phyloP scores from a whole-genome alignment of 1,284 basidiomycete genomes.

The Rhodofomes roseus region DNA sequence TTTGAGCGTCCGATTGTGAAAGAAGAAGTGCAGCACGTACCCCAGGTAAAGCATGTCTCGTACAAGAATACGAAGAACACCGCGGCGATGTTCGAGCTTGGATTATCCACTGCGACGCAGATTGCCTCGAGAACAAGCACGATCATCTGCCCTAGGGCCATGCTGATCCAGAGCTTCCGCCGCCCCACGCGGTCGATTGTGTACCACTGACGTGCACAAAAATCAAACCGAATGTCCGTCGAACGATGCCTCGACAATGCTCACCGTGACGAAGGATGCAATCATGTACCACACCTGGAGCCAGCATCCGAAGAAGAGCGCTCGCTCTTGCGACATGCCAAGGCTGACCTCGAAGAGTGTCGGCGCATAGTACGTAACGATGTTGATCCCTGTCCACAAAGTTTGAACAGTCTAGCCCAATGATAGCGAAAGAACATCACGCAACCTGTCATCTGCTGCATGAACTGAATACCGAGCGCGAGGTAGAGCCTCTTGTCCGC shows the following conservation, averaged over 20 bases:
- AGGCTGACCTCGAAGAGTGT: constrained; percentile 11
- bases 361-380: constrained; percentile 12
- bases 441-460: constrained; percentile 14
- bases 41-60: constrained; percentile 12
- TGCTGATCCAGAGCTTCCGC: constrained; percentile 9
- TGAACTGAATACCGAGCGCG: constrained; percentile 10
- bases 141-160: constrained; percentile 9
- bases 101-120: constrained; percentile 8
- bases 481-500: constrained; percentile 9
- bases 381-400: constrained; percentile 7
- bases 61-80: constrained; percentile 11
- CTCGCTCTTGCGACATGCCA: constrained; percentile 7
- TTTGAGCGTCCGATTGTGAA: not conserved
- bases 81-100: constrained; percentile 4
- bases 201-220: constrained; percentile 6
- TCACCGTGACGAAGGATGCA: constrained; percentile 18
- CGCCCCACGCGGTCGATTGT: constrained; percentile 11
- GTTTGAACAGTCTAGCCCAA: not conserved
- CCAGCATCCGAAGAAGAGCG: constrained; percentile 12
- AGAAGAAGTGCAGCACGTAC: not conserved
- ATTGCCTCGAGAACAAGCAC: constrained; percentile 7
- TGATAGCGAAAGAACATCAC: not conserved
- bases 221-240: too few species aligned
- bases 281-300: constrained; percentile 18
- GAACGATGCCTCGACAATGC: not conserved